Percentiles rank a stretch among this genome's conserved stretches.
Evolutionary conservation across 2,329 filamentous ascomycete species (phyloP).

Genomic region (Macroventuria anomochaeta): DNA sequence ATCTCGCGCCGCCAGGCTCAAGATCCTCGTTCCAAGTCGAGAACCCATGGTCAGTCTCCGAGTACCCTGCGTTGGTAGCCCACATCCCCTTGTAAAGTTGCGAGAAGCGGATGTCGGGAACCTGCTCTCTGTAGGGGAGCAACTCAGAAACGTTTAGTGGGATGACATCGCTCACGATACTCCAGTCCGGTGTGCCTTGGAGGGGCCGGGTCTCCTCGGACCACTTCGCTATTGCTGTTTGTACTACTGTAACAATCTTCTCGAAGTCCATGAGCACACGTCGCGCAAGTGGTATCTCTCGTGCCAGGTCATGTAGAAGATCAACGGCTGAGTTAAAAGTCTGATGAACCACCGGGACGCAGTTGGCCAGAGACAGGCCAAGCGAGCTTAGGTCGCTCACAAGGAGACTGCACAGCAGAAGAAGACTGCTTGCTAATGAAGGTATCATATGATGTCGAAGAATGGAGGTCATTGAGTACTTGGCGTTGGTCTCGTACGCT

Average conservation of each 20-base stretch:
- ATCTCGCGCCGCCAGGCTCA: neutral
- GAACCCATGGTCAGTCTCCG: neutral
- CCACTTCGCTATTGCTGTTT: constrained; percentile 3
- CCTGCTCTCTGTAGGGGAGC: constrained; percentile 32
- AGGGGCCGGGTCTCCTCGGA: neutral
- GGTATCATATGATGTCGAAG: neutral
- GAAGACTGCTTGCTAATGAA: constrained; percentile 26
- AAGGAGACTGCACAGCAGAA: constrained; percentile 29
- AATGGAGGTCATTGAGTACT: constrained; percentile 1
- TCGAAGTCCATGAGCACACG: constrained; percentile 33
- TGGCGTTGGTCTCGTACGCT: constrained; percentile 19
- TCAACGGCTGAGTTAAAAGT: constrained; percentile 21
- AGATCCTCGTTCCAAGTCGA: neutral
- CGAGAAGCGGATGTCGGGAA: neutral
- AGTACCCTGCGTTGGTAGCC: neutral
- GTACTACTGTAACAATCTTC: constrained; percentile 19
- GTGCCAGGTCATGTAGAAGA: constrained; percentile 25
- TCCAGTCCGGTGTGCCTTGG: neutral
- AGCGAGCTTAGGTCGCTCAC: constrained; percentile 20
- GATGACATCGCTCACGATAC: constrained; percentile 1
- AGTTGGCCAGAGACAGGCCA: constrained; percentile 8
- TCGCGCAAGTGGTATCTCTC: constrained; percentile 23
- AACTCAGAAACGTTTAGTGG: constrained; percentile 25
- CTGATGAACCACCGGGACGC: constrained; percentile 10
- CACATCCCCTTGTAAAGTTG: neutral